Base-by-base conservation (phyloP, 495 filamentous ascomycete species). In the Xanthoparmelia taractica region DNA sequence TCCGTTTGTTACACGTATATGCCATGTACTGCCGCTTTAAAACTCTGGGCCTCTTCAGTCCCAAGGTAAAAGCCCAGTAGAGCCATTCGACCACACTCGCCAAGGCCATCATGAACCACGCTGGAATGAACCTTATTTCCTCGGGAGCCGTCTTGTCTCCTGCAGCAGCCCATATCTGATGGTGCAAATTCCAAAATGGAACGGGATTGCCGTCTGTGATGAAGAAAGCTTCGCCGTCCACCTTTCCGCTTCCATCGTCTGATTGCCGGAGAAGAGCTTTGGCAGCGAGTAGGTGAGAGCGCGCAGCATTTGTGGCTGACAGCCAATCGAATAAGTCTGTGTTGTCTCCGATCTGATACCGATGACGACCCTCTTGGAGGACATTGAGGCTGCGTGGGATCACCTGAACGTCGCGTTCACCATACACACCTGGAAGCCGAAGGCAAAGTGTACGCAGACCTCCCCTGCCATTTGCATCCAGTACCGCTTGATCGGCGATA, bases 391-490 rank as follows among this genome's bases (percentile, higher is more conserved):
- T 78, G 65, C 79, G 76, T 59, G 79, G 79, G 38, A 87, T 18
- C 59, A 64, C 40, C n/a, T 60, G 58, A 38, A 41, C 31, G 43
- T 60, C 38, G n/a, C 41, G n/a, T 34, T 60, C 58, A 12, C 58
- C 58, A 17, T 43, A 60, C 6, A 45, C 41, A 8, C 23, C 45
- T 36, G 38, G 20, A n/a, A 47, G 37, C 29, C 58, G 58, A 33
- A 60, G 25, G 25, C 37, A 25, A 15, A 47, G 20, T 2, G 58
- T 60, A 1, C 29, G 17, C 20, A 60, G 20, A 6, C 15, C 31
- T 81, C 68, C 91, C 87, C n/a, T 23, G 18, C 90, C 86, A 82
- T 97, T 97, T 69, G 90, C 89, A 52, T 84, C 82, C 34, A 96
- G 77, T 61, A 96, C 91, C 59, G 89, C 78, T 59, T 85, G 78